Evolutionary conservation across 306 rosid genomes (phyloP).

Genomic region (Lithocarpus polystachyus): DNA sequence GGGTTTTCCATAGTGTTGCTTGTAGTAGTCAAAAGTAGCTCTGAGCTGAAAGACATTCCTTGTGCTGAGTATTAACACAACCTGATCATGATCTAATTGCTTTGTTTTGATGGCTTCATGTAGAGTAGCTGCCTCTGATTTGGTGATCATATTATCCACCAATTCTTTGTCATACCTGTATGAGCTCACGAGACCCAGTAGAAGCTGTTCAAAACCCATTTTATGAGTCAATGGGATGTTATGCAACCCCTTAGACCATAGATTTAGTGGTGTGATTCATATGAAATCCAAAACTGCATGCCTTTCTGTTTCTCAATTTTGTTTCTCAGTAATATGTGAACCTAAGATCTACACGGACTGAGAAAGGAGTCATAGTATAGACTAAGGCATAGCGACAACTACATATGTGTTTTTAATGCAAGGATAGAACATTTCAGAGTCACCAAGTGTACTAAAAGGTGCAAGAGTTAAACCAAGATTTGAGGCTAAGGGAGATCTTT

Average conservation of each 20-base stretch:
- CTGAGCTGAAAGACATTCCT: conserved; percentile 82
- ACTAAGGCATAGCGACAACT: too few species aligned
- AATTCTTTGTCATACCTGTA: conserved; percentile 68
- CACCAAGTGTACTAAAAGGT: too few species aligned
- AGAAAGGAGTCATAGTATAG: too few species aligned
- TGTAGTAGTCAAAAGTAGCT: conserved; percentile 69
- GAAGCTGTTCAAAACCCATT: conserved; percentile 51
- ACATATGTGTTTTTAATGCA: too few species aligned
- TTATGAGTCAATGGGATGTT: conserved; percentile 5
- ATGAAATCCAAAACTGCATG: not conserved
- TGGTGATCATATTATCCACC: conserved; percentile 48
- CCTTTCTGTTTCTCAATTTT: not conserved
- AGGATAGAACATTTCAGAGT: too few species aligned
- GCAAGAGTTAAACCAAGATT: too few species aligned
- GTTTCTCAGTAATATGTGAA: too few species aligned
- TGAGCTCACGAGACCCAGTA: conserved; percentile 73
- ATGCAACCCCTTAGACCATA: not conserved
- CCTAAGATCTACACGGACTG: too few species aligned
- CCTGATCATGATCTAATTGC: conserved; percentile 55
- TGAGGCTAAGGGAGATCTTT: too few species aligned
- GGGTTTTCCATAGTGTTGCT: conserved; percentile 46
- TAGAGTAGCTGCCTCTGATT: conserved; percentile 57
- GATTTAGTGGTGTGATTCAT: not conserved
- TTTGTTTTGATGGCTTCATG: conserved; percentile 61
- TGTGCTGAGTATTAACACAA: conserved; percentile 73